phyloP scores from a whole-genome alignment of 306 rosid species.

The Inga oerstediana region DNA sequence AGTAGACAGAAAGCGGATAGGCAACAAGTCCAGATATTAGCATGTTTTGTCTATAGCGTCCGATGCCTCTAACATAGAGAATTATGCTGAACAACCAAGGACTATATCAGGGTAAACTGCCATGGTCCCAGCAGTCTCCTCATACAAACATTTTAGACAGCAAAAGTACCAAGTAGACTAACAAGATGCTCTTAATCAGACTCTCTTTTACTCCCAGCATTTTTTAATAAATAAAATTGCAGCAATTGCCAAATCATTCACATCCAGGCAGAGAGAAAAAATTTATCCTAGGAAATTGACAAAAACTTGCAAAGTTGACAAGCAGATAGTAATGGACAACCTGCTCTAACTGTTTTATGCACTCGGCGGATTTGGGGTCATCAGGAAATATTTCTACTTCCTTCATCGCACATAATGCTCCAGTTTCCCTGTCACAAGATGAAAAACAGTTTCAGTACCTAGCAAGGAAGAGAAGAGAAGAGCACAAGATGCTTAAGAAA shows the following conservation, averaged over 20 bases:
- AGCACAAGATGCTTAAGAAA: slow-evolving; percentile 17
- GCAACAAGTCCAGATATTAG: neutral
- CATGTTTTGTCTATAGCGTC: neutral
- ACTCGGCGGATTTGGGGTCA: slow-evolving; percentile 91
- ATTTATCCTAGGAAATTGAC: too few relatives aligned
- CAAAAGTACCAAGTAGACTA: slow-evolving; percentile 9
- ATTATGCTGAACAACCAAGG: slow-evolving; percentile 4
- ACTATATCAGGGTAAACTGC: neutral
- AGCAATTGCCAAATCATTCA: too few relatives aligned
- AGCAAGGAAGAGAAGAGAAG: slow-evolving; percentile 27
- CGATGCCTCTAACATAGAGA: neutral
- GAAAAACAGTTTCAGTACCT: slow-evolving; percentile 13
- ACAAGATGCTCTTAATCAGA: too few relatives aligned
- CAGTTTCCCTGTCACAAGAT: slow-evolving; percentile 66
- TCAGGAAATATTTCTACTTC: slow-evolving; percentile 86
- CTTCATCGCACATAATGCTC: slow-evolving; percentile 99
- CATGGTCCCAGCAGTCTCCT: slow-evolving; percentile 9
- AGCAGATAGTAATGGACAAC: slow-evolving; percentile 41
- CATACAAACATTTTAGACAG: slow-evolving; percentile 25
- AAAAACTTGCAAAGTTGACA: neutral
- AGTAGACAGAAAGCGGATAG: neutral
- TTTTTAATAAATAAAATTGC: too few relatives aligned
- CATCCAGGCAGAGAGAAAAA: too few relatives aligned
- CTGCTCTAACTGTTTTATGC: slow-evolving; percentile 95
- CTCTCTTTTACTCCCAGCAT: too few relatives aligned